Evolutionary conservation across 208 protist genomes (phyloP), one percentile per base, ranked within the genome.

Genomic region (Leishmania mexicana): DNA sequence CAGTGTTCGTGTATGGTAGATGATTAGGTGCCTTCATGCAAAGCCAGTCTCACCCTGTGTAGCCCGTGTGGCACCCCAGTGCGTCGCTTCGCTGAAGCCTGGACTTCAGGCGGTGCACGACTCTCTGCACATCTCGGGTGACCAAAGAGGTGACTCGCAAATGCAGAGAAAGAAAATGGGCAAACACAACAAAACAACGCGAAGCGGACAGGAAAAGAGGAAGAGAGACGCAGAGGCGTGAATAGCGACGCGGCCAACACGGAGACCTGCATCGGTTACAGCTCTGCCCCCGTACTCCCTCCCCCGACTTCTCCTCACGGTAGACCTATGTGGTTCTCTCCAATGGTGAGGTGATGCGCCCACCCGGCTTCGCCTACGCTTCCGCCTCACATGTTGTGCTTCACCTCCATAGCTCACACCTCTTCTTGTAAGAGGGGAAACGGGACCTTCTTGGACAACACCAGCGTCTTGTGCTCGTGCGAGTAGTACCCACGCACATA

Each of bases 401-500:
- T 47, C 24, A 24, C 40, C 15, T 47, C 31, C 17, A 8, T 4
- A 75, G 0, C 5, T 75, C 58, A 81, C 51, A 19, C 47, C 1
- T 38, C 45, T n/a, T 10, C 51, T 64, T 88, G 78, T 31, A 95
- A 70, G 31, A 88, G 83, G 8, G 92, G 91, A 70, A 97, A 97
- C 24, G 94, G 91, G 21, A 79, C 64, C 62, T 90, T 91, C 42
- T 92, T 92, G 3, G 94, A 94, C 35, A 97, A 67, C 0, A 97
- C 94, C 57, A 97, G 62, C 6, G 92, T 96, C 71, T 91, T 94
- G 85, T 95, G 90, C 78, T 97, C 94, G 77, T 94, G 88, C 4
- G 94, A 97, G 62, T 96, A 86, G 80, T 97, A 97, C 0, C 94
- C 94, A 10, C 91, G 88, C 24, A 96, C 84, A 67, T 93, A 87